phyloP scores from a whole-genome alignment of 2,329 filamentous ascomycete genomes.

The Pseudogymnoascus sp. region DNA sequence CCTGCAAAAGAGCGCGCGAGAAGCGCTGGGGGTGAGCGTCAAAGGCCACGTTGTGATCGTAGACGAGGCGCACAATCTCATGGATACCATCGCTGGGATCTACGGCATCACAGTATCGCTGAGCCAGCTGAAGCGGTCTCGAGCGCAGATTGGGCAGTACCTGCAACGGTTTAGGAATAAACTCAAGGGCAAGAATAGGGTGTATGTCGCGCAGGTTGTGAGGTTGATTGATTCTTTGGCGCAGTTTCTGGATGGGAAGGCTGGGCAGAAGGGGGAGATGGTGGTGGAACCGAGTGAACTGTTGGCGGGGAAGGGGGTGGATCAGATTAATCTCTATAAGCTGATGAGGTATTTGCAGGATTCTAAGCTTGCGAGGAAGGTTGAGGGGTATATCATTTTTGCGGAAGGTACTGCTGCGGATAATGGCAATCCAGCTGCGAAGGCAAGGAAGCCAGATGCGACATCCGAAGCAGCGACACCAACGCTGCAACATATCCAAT shows the following conservation, averaged over 20 bases:
- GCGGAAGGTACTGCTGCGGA: constrained; percentile 34
- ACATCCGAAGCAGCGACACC: constrained; percentile 19
- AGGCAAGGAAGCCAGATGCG: constrained; percentile 11
- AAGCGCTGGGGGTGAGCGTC: constrained; percentile 77
- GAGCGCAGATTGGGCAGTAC: constrained; percentile 71
- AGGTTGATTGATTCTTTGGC: constrained; percentile 73
- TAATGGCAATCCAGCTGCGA: constrained; percentile 14
- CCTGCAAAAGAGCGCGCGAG: constrained; percentile 76
- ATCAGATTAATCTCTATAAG: constrained; percentile 92
- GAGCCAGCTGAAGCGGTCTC: constrained; percentile 62
- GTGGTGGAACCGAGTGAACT: constrained; percentile 64
- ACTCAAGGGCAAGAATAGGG: constrained; percentile 81
- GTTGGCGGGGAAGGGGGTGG: constrained; percentile 75
- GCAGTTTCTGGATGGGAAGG: constrained; percentile 52
- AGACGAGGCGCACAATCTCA: constrained; percentile 95
- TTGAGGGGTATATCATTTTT: constrained; percentile 75
- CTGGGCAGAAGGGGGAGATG: constrained; percentile 46
- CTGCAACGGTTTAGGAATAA: constrained; percentile 81
- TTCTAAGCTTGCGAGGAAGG: constrained; percentile 88
- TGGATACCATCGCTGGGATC: constrained; percentile 86
- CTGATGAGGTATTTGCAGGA: constrained; percentile 81
- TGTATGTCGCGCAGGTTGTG: constrained; percentile 82
- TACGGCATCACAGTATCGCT: constrained; percentile 72
- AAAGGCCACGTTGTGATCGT: constrained; percentile 89
- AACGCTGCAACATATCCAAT: constrained; percentile 46